Evolutionary conservation across 352 stramenopile genomes (phyloP).

Genomic region (Phytopythium oedochilum): DNA sequence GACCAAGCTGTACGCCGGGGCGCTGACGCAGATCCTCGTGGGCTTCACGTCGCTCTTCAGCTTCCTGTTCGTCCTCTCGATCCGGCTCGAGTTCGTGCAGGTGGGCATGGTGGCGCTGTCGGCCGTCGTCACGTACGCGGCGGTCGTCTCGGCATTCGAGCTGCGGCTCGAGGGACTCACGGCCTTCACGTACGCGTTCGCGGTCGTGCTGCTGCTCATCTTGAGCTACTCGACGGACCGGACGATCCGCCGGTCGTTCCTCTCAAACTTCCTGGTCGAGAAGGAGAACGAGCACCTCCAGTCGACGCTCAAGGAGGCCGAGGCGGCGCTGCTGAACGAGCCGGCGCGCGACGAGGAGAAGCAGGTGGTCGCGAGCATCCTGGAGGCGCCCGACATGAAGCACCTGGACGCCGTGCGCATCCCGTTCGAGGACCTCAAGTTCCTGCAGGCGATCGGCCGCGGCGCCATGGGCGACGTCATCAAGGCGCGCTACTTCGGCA

Average conservation of each 20-base stretch:
- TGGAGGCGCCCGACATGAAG: conserved; percentile 68
- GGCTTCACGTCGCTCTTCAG: conserved; percentile 72
- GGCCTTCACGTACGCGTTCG: conserved; percentile 52
- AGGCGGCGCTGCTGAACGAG: conserved; percentile 81
- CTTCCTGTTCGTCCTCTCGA: conserved; percentile 80
- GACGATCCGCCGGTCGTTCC: conserved; percentile 75
- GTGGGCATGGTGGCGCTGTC: conserved; percentile 65
- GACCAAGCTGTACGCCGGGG: conserved; percentile 48
- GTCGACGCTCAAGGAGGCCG: conserved; percentile 71
- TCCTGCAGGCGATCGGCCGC: conserved; percentile 73
- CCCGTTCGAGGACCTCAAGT: conserved; percentile 76
- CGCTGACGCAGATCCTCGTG: conserved; percentile 58
- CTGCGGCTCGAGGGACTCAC: conserved; percentile 69
- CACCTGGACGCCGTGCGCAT: conserved; percentile 83
- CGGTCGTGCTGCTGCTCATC: conserved; percentile 67
- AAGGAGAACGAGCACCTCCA: conserved; percentile 84
- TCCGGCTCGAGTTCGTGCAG: conserved; percentile 87
- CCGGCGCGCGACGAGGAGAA: conserved; percentile 67
- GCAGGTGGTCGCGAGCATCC: conserved; percentile 55
- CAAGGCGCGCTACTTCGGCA: conserved; percentile 86
- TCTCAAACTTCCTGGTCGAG: conserved; percentile 80
- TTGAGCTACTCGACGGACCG: conserved; percentile 76
- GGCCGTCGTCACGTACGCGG: conserved; percentile 48
- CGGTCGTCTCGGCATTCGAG: conserved; percentile 46
- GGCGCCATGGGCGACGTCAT: conserved; percentile 87